Percentiles rank a stretch among this genome's conserved stretches.
phyloP scores from a whole-genome alignment of 2,329 filamentous ascomycete genomes.

The Pseudopithomyces maydicus region DNA sequence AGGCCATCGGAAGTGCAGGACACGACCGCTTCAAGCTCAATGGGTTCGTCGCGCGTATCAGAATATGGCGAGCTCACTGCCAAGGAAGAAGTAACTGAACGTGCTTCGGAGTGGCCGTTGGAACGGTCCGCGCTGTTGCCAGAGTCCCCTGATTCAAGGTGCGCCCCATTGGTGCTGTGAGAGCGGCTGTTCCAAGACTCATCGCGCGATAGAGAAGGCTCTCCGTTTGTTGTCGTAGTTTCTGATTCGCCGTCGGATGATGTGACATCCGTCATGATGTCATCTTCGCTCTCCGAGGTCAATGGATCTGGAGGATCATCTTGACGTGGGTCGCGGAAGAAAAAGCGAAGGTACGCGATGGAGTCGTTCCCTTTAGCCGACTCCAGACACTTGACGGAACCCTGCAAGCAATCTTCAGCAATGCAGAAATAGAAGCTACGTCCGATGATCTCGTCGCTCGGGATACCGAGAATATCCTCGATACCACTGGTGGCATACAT shows the following conservation, averaged over 20 bases:
- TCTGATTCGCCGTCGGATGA: constrained; percentile 55
- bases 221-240: constrained; percentile 53
- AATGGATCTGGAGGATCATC: constrained; percentile 44
- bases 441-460: constrained; percentile 70
- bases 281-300: constrained; percentile 55
- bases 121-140: constrained; percentile 50
- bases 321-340: constrained; percentile 75
- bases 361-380: constrained; percentile 89
- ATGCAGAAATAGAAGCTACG: constrained; percentile 90
- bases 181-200: constrained; percentile 26
- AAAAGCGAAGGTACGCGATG: constrained; percentile 86
- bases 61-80: constrained; percentile 27
- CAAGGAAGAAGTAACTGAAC: constrained; percentile 35
- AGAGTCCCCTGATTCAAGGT: constrained; percentile 47
- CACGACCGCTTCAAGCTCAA: constrained; percentile 87
- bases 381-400: constrained; percentile 79
- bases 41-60: constrained; percentile 44
- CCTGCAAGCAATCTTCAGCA: constrained; percentile 73
- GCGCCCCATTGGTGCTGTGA: constrained; percentile 18
- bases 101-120: constrained; percentile 29
- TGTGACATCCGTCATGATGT: constrained; percentile 55
- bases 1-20: constrained; percentile 89
- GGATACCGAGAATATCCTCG: constrained; percentile 74
- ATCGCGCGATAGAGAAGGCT: constrained; percentile 17
- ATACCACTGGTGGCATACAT: constrained; percentile 87